phyloP scores from a whole-genome alignment of 108 stramenopile species.

The Cafeteria roenbergensis region DNA sequence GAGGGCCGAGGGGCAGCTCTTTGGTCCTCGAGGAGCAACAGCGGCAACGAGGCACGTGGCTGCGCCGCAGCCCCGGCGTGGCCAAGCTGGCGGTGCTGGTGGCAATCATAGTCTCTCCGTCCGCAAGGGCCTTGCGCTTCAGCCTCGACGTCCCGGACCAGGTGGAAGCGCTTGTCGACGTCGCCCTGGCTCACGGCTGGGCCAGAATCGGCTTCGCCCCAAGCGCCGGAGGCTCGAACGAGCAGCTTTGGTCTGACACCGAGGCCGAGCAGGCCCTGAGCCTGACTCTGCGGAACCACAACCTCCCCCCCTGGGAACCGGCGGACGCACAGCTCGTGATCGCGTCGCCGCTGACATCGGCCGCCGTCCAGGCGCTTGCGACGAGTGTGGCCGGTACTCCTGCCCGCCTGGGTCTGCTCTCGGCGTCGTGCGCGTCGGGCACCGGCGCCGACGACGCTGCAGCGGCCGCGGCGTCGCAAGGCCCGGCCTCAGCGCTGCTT shows the following conservation, averaged over 20 bases:
- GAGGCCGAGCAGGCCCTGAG: background rate
- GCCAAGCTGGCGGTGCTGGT: no score
- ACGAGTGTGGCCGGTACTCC: background rate
- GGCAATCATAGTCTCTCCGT: no score
- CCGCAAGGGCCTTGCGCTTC: no score
- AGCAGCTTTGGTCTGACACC: background rate
- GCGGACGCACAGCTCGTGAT: background rate
- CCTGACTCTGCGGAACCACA: background rate
- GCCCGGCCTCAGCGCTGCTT: no score
- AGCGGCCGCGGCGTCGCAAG: no score
- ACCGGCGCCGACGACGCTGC: background rate
- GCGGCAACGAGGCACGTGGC: no score
- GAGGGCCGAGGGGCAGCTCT: no score
- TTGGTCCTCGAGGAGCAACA: no score
- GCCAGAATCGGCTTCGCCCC: background rate
- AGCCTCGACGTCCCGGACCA: no score
- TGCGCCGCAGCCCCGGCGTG: no score
- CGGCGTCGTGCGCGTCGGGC: background rate
- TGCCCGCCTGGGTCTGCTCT: background rate
- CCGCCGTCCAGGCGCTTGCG: background rate
- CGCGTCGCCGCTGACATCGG: background rate
- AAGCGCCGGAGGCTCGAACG: background rate
- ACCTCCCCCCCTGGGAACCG: background rate
- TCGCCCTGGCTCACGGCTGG: background rate
- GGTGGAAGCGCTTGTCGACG: background rate